Evolutionary conservation across 83 land plant genomes (phyloP).

Genomic region (Isoetes engelmannii): DNA sequence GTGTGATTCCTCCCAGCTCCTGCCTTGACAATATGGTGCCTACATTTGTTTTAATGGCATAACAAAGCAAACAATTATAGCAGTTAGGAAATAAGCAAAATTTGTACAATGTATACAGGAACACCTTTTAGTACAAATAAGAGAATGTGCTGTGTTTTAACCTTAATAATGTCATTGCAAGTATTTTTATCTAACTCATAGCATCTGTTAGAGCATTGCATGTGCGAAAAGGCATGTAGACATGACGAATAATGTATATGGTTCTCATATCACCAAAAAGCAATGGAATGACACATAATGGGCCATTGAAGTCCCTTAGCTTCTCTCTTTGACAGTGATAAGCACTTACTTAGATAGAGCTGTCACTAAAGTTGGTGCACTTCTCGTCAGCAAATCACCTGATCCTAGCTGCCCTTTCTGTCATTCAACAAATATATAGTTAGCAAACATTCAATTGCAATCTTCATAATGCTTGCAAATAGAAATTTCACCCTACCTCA

Average conservation of each 20-base stretch:
- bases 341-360: slow-evolving; percentile 51
- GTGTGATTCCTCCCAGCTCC: slow-evolving; percentile 76
- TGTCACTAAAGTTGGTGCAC: slow-evolving; percentile 64
- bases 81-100: too few relatives aligned
- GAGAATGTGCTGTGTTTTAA: not conserved
- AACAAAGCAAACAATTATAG: too few relatives aligned
- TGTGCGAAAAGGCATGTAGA: too few relatives aligned
- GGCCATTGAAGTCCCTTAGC: not conserved
- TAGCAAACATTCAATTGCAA: slow-evolving; percentile 3
- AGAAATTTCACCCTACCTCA: slow-evolving; percentile 44
- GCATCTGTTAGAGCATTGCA: too few relatives aligned
- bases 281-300: not conserved
- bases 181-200: too few relatives aligned
- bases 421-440: not conserved
- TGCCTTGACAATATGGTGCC: slow-evolving; percentile 71
- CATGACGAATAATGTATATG: too few relatives aligned
- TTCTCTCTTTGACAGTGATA: not conserved
- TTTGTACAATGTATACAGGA: not conserved
- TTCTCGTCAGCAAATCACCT: slow-evolving; percentile 54
- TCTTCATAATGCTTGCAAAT: not conserved
- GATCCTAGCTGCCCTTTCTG: slow-evolving; percentile 90
- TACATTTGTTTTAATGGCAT: not conserved
- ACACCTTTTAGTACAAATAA: not conserved
- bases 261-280: too few relatives aligned
- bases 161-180: not conserved